phyloP scores from a whole-genome alignment of 2,329 filamentous ascomycete genomes.

The Harringtonia lauricola region DNA sequence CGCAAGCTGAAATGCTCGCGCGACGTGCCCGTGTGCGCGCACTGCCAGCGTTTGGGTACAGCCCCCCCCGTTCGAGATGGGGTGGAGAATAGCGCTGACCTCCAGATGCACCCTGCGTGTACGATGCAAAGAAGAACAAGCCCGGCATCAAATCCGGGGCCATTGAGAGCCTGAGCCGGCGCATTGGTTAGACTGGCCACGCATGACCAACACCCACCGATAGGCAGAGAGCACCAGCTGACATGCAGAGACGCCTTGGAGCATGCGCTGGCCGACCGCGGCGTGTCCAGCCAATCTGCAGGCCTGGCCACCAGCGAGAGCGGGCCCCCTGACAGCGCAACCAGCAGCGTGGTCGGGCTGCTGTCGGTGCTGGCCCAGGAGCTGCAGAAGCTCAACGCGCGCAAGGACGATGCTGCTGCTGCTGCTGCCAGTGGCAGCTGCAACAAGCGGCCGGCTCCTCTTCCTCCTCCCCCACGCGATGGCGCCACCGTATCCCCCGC shows the following conservation, averaged over 20 bases:
- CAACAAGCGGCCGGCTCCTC: neutral
- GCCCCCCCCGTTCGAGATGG: neutral
- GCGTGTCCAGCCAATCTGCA: too few species aligned
- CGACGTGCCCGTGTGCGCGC: slow-evolving; percentile 8
- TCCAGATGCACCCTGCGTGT: slow-evolving; percentile 3
- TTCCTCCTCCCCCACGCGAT: too few species aligned
- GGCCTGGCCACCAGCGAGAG: too few species aligned
- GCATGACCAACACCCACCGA: too few species aligned
- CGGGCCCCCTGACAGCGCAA: too few species aligned
- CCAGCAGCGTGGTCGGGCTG: slow-evolving; percentile 3
- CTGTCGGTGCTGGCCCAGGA: slow-evolving; percentile 7
- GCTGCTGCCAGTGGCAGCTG: neutral
- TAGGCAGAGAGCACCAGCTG: too few species aligned
- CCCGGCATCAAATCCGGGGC: slow-evolving; percentile 11
- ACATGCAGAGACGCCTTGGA: slow-evolving; percentile 5
- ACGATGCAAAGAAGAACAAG: slow-evolving; percentile 9
- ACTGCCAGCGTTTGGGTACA: slow-evolving; percentile 8
- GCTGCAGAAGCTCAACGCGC: slow-evolving; percentile 5
- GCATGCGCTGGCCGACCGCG: neutral
- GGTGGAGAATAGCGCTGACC: neutral
- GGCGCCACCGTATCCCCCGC: neutral
- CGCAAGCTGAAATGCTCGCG: slow-evolving; percentile 12
- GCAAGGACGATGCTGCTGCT: too few species aligned
- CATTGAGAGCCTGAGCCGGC: slow-evolving; percentile 10
- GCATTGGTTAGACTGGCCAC: slow-evolving; percentile 10